Evolutionary conservation across 305 asterid genomes (phyloP), one percentile per base, ranked within the genome.

Genomic region (Fraxinus floribunda): DNA sequence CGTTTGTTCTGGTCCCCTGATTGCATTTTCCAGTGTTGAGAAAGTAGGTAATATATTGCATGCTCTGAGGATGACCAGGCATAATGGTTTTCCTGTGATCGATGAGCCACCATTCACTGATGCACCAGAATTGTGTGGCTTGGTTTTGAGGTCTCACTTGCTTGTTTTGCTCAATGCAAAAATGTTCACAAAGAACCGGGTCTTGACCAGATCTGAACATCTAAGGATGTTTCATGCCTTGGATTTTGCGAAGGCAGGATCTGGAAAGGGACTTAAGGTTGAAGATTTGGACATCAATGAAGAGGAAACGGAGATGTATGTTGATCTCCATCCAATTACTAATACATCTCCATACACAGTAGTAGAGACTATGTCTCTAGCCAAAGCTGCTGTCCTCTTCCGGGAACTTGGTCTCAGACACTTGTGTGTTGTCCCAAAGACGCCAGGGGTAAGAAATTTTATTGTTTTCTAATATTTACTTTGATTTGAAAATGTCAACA

Each of bases 321-420:
- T 95, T 49, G 98, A 95, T 89, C 94, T 95, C 20, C 99, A 93
- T 88, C 97, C 99, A 5, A 90, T 95, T 15, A 89, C 97, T 7
- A 95, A 93, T 82, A 87, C 97, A 49, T 95, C 99, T 18, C 99
- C 99, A 0, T 93, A 94, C 85, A 94, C 94, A 41, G 99, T 94
- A 9, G 97, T 94, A 26, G 99, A 95, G 86, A 88, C 95, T 10
- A 95, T 95, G 98, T 95, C 99, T 78, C 91, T 95, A 36, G 98
- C 99, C 76, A 95, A 95, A 90, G 98, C 99, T 84, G 97, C 98
- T 44, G 78, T 93, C 29, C 92, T 95, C 34, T 95, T 95, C 18
- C 92, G 97, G n/a, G 92, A 88, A 84, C 97, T 95, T 72, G 99
- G 96, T 79, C 97, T 94, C 77, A 86, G 98, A 35, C 99, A 95